These are phyloP conservation scores for Passalora sequoiae DNA, from an alignment of 2,329 filamentous ascomycete genomes.

Conservation along the genomic window DNA sequence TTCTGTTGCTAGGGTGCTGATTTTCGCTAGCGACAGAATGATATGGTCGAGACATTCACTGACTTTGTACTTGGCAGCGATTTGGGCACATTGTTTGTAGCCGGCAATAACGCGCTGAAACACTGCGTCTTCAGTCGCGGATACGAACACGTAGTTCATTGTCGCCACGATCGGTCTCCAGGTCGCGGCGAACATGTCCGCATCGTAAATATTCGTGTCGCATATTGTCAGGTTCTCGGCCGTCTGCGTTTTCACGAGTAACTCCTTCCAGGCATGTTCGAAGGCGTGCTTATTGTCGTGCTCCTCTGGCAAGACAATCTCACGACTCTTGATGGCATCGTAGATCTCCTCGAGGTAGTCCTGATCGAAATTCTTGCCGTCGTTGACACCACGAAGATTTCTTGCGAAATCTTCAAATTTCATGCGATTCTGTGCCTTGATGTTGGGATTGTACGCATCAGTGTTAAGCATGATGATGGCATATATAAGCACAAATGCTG, in stretches of 20 bases:
- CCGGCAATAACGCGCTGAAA: constrained; percentile 90
- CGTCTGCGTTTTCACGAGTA: constrained; percentile 76
- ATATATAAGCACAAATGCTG: constrained; percentile 85
- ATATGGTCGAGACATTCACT: constrained; percentile 89
- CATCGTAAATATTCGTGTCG: constrained; percentile 90
- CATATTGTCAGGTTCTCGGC: constrained; percentile 71
- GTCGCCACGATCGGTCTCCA: constrained; percentile 95
- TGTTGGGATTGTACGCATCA: constrained; percentile 90
- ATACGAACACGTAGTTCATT: constrained; percentile 97
- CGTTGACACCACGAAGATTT: constrained; percentile 88
- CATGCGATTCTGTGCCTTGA: constrained; percentile 78
- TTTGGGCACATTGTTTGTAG: constrained; percentile 92
- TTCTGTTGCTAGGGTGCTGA: constrained; percentile 78
- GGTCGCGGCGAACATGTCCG: constrained; percentile 93
- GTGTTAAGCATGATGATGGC: constrained; percentile 98
- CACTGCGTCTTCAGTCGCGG: constrained; percentile 91
- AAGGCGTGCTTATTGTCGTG: constrained; percentile 96
- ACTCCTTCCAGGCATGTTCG: constrained; percentile 94
- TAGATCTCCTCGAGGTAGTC: constrained; percentile 84
- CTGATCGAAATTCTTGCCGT: constrained; percentile 72
- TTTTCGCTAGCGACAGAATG: constrained; percentile 80
- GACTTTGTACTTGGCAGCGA: constrained; percentile 77
- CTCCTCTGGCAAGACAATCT: constrained; percentile 95
- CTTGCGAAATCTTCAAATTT: constrained; percentile 72
- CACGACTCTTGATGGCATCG: constrained; percentile 82